Percentiles rank a stretch among this genome's conserved stretches.
These are phyloP conservation scores for Magnaporthiopsis rhizophila DNA, from an alignment of 2,329 filamentous ascomycete species.

Conservation along the genomic window DNA sequence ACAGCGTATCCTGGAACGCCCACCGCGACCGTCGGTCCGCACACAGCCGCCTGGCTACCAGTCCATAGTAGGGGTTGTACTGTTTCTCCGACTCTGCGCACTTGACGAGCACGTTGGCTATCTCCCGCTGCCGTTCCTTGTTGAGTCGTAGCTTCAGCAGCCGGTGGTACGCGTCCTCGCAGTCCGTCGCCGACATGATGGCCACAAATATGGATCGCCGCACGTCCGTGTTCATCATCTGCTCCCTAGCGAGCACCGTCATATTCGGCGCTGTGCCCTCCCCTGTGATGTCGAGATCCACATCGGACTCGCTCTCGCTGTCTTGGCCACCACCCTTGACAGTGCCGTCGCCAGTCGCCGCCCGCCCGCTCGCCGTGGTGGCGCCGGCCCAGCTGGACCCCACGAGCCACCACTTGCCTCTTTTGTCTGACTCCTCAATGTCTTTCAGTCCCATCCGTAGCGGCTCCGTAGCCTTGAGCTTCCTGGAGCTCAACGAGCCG, in stretches of 20 bases:
- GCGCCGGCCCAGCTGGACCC: conserved; percentile 76
- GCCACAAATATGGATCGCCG: conserved; percentile 89
- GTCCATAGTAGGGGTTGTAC: conserved; percentile 90
- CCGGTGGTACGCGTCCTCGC: conserved; percentile 72
- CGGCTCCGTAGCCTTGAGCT: conserved; percentile 68
- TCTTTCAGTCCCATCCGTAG: conserved; percentile 75
- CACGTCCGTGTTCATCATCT: conserved; percentile 80
- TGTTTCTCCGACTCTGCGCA: conserved; percentile 74
- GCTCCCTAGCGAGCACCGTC: conserved; percentile 57
- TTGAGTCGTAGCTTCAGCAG: conserved; percentile 78
- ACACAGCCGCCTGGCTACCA: conserved; percentile 75
- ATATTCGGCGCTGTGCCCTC: conserved; percentile 28
- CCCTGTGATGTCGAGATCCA: conserved; percentile 56
- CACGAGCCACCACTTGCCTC: conserved; percentile 97
- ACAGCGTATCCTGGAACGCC: conserved; percentile 79
- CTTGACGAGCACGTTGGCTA: conserved; percentile 79
- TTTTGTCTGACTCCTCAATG: conserved; percentile 73
- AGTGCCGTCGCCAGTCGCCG: conserved; percentile 19
- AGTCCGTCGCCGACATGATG: conserved; percentile 78
- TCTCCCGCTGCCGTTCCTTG: conserved; percentile 76
- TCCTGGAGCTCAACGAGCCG: conserved; percentile 61
- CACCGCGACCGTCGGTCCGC: conserved; percentile 67
- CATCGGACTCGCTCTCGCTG: conserved; percentile 30
- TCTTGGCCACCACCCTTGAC: conserved; percentile 22
- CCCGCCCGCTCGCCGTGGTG: not conserved